phyloP scores from a whole-genome alignment of 2,329 filamentous ascomycete genomes.

The Cryphonectria parasitica region DNA sequence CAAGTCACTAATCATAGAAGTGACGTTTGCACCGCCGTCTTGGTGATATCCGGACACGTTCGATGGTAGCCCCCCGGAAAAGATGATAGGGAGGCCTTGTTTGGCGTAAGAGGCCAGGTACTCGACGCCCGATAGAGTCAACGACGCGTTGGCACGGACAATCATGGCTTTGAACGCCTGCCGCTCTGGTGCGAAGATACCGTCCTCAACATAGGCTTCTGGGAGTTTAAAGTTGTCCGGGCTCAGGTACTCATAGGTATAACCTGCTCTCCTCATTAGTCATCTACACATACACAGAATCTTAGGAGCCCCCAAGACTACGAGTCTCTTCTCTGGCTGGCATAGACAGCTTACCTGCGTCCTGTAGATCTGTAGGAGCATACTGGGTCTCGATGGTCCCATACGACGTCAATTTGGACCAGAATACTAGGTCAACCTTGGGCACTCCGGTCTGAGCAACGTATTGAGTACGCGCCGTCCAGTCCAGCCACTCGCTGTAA shows the following conservation, averaged over 20 bases:
- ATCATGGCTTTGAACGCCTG: slow-evolving; percentile 44
- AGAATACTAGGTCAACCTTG: slow-evolving; percentile 8
- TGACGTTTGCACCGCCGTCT: background rate
- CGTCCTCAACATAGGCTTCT: slow-evolving; percentile 41
- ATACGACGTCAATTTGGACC: slow-evolving; percentile 9
- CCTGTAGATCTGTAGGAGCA: background rate
- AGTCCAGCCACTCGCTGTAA: slow-evolving; percentile 8
- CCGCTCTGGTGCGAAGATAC: slow-evolving; percentile 42
- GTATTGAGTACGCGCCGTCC: slow-evolving; percentile 12
- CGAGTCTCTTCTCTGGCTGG: background rate
- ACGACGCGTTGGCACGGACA: slow-evolving; percentile 8
- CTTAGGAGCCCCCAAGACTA: background rate
- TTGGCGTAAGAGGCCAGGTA: slow-evolving; percentile 40
- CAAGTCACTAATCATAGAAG: slow-evolving; percentile 1
- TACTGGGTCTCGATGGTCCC: background rate
- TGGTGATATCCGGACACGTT: background rate
- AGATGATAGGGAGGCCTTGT: slow-evolving; percentile 47
- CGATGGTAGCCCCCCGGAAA: slow-evolving; percentile 30
- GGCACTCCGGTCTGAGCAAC: slow-evolving; percentile 7
- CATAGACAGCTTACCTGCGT: background rate
- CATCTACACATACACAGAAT: background rate
- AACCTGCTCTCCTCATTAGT: slow-evolving; percentile 33
- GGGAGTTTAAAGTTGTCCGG: slow-evolving; percentile 48
- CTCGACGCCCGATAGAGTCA: slow-evolving; percentile 5
- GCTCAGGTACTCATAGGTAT: slow-evolving; percentile 49